Evolutionary conservation across 179 eudicot genomes (phyloP), one percentile per base, ranked within the genome.

Genomic region (Corrigiola litoralis): DNA sequence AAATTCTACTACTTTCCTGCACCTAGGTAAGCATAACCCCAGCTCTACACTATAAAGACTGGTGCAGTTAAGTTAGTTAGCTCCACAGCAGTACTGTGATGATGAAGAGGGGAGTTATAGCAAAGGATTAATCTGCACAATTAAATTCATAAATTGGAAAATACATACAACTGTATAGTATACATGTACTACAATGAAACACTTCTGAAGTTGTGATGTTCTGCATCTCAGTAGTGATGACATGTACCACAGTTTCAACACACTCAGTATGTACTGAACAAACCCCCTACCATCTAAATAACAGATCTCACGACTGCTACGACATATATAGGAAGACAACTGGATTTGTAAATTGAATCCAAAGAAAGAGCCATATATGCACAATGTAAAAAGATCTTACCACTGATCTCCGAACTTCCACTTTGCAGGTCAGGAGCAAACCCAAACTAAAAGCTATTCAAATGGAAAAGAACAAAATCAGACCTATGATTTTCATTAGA

Each of bases 391-490:
- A 32, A n/a, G 62, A 66, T 73, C 76, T 69, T 80, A 76, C 78
- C 73, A 41, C 53, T 34, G 66, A 63, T 41, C 58, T 73, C 67
- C 31, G 66, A 66, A 61, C 79, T 80, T 57, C 71, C 69, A 77
- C 66, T 66, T 73, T 58, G 66, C 68, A 63, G 61, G 72, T 58
- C 62, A 51, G 70, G 73, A 38, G 74, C 79, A 76, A 62, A 58
- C 81, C 78, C 64, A 44, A 62, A 71, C 56, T 66, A 61, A 72
- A 72, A 56, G 67, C 78, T 73, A 76, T 63, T 47, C 68, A 66
- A 67, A 63, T 60, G 50, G 48, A 72, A 45, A 63, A 63, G 59
- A 74, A 65, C n/a, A 46, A 46, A 67, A 41, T 70, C 70, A 76
- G 70, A 60, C 46, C 56, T 57, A 62, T 61, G 71, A 33, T 31